These are phyloP conservation scores for Arachnomyces sp. DNA, from an alignment of 2,329 filamentous ascomycete genomes.

Conservation along the genomic window DNA sequence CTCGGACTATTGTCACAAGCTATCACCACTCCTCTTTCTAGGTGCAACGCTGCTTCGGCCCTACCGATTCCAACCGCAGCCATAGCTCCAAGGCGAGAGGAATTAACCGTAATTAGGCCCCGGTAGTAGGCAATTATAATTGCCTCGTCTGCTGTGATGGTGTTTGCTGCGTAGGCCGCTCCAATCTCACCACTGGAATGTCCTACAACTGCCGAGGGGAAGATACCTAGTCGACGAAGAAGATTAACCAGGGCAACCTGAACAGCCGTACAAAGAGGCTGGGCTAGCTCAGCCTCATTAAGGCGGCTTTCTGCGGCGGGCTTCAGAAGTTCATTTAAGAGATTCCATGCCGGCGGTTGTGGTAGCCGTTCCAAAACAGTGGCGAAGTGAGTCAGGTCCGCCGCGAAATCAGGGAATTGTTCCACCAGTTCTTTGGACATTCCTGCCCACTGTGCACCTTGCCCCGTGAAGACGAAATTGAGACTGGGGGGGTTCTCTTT, in stretches of 20 bases:
- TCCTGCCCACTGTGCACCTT: slow-evolving; percentile 17
- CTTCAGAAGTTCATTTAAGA: background rate
- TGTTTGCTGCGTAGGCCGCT: slow-evolving; percentile 15
- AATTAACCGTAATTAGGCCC: slow-evolving; percentile 15
- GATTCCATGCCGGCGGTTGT: slow-evolving; percentile 11
- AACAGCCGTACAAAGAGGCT: slow-evolving; percentile 15
- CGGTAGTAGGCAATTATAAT: slow-evolving; percentile 13
- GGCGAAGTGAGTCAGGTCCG: slow-evolving; percentile 11
- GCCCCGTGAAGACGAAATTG: slow-evolving; percentile 6
- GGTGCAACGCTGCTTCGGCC: slow-evolving; percentile 11
- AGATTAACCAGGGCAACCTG: slow-evolving; percentile 14
- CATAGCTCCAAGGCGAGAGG: slow-evolving; percentile 17
- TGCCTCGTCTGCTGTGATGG: slow-evolving; percentile 15
- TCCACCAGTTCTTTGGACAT: slow-evolving; percentile 11
- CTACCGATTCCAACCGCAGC: slow-evolving; percentile 19
- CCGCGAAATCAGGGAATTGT: slow-evolving; percentile 17
- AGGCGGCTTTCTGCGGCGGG: background rate
- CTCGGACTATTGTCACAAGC: slow-evolving; percentile 31
- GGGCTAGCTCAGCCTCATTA: slow-evolving; percentile 1
- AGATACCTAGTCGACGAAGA: slow-evolving; percentile 9
- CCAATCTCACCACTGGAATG: slow-evolving; percentile 16
- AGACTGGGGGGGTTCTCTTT: slow-evolving; percentile 11
- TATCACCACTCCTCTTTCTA: slow-evolving; percentile 23
- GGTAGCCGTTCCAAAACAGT: slow-evolving; percentile 16
- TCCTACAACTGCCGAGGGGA: slow-evolving; percentile 8